Evolutionary conservation across 2,329 filamentous ascomycete genomes (phyloP).

Genomic region (Huntiella moniliformis): DNA sequence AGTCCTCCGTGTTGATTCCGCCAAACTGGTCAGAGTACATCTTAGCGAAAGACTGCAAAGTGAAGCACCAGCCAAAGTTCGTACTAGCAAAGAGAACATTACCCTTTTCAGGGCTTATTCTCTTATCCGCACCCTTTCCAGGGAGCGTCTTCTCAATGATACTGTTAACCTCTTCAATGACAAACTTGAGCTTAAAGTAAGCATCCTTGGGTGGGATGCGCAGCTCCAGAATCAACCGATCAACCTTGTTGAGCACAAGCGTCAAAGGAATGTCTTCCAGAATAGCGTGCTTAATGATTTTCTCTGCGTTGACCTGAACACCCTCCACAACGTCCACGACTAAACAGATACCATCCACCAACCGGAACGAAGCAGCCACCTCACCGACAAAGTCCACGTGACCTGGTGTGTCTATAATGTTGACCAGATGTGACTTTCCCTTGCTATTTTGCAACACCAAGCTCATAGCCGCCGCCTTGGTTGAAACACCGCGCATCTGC

Average conservation of each 20-base stretch:
- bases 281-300: slow-evolving; percentile 90
- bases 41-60: slow-evolving; percentile 77
- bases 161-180: slow-evolving; percentile 96
- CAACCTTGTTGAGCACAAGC: slow-evolving; percentile 92
- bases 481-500: slow-evolving; percentile 71
- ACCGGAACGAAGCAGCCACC: slow-evolving; percentile 67
- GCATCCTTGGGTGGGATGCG: slow-evolving; percentile 88
- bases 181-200: slow-evolving; percentile 97
- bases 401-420: slow-evolving; percentile 87
- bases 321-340: slow-evolving; percentile 95
- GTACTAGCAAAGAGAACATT: slow-evolving; percentile 96
- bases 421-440: slow-evolving; percentile 87
- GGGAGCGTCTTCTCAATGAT: slow-evolving; percentile 78
- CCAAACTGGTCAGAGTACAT: slow-evolving; percentile 88
- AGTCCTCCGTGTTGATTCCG: slow-evolving; percentile 63
- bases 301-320: slow-evolving; percentile 95
- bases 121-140: slow-evolving; percentile 55
- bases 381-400: slow-evolving; percentile 99
- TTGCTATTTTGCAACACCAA: slow-evolving; percentile 72
- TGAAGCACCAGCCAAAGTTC: slow-evolving; percentile 93
- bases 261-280: slow-evolving; percentile 77
- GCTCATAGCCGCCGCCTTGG: slow-evolving; percentile 90
- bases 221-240: slow-evolving; percentile 80
- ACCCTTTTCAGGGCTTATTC: slow-evolving; percentile 86
- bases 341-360: slow-evolving; percentile 81